Base-by-base conservation (phyloP, 352 stramenopile genomes). In the Globisporangium splendens region DNA sequence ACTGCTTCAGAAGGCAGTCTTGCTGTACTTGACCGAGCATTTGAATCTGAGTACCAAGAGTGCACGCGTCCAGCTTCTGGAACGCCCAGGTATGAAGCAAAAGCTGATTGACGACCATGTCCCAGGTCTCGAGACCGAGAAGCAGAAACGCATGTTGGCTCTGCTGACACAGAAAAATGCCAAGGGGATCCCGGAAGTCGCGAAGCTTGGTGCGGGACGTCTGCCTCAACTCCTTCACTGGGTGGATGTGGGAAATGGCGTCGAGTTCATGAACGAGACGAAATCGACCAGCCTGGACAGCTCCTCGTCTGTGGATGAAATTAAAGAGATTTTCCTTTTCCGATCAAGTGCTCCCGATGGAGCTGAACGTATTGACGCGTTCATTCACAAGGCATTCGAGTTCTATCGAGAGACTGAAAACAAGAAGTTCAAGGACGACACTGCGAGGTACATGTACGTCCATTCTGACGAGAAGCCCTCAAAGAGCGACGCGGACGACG, bases 1-100 rank as follows among this genome's bases (percentile, higher is more conserved):
- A n/a, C 21, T 83, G 47, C 58, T 83, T 31, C 74, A 81, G 60
- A 83, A 81, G 59, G 74, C 74, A 48, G 70, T 81, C 44, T 65
- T 70, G 1, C 59, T 76, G 35, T 72, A 79, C 51, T 53, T 83
- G 33, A 62, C 68, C 10, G 69, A 83, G 46, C 39, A 65, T 17
- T 54, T 78, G 24, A 54, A 75, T 21, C 53, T 82, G 24, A 55
- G n/a, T 12, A 66, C 62, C 52, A 76, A 81, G 56, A 62, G 70
- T 48, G 58, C 65, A 24, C 67, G 73, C 42, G 80, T 77, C 63
- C 69, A 83, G 21, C 56, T 83, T 18, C 52, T 77, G 22, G 46
- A 60, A 33, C 28, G 56, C 38, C 44, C 50, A 50, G 15, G 59
- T 59, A 12, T 56, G 58, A 49, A 46, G 61, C 18, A 22, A 20